These are phyloP conservation scores for Angomonas ambiguus DNA, from an alignment of 208 protist genomes.

Conservation along the genomic window DNA sequence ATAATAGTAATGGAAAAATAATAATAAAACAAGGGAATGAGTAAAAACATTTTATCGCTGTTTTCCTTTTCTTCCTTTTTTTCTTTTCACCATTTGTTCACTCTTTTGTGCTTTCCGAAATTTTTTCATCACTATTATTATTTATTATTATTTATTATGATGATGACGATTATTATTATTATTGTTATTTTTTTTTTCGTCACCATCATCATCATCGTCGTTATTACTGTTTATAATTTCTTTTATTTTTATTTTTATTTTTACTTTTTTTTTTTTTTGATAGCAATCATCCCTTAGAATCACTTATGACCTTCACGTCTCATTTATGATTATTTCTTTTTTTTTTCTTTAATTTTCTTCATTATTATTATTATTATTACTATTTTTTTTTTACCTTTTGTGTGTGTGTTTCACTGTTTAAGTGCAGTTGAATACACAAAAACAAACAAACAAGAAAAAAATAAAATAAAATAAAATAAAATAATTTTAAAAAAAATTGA, in stretches of 20 bases:
- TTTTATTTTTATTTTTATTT: slow-evolving; percentile 13
- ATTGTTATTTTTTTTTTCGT: background rate
- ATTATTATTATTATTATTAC: slow-evolving; percentile 10
- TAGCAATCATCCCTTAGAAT: background rate
- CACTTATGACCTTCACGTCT: background rate
- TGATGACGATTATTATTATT: background rate
- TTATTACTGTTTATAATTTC: background rate
- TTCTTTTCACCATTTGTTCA: slow-evolving; percentile 1
- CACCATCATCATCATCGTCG: background rate
- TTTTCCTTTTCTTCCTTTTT: background rate
- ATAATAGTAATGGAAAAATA: background rate
- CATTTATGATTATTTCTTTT: no score
- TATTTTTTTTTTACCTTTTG: slow-evolving; percentile 5
- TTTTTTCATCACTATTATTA: slow-evolving; percentile 2
- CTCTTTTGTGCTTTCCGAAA: background rate
- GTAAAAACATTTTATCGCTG: background rate
- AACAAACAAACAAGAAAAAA: no score
- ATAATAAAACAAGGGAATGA: no score
- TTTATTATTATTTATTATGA: slow-evolving; percentile 1
- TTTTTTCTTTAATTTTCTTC: slow-evolving; percentile 4
- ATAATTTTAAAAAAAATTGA: no score
- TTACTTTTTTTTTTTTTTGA: background rate
- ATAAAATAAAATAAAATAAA: no score
- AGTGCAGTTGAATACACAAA: no score
- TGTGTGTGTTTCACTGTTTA: slow-evolving; percentile 9